Evolutionary conservation across 2,329 filamentous ascomycete genomes (phyloP), one percentile per base, ranked within the genome.

Genomic region (Phialophora verrucosa): DNA sequence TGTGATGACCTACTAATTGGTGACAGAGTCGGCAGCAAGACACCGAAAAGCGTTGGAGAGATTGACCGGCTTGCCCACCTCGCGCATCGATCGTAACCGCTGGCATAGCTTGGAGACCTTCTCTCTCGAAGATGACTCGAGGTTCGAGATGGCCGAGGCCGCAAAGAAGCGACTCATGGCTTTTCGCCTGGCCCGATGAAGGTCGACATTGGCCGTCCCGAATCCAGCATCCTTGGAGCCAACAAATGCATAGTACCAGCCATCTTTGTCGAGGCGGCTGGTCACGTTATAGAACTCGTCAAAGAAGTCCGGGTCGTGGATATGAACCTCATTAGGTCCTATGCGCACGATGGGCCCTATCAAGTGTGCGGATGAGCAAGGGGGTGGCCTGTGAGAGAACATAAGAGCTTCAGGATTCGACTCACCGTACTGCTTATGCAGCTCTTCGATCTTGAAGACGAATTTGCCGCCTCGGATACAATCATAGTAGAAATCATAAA

Each of bases 401-500:
- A 6, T 4, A 42, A 31, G 32, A 42, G 11, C 17, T 35, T n/a
- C 23, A 51, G 23, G 2, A 12, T 77, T 14, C n/a, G 17, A n/a
- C 66, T 69, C 58, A 70, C 77, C 78, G 70, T 79, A 79, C 73
- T 71, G 53, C 53, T 74, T 66, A 63, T 79, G 78, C 57, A 79
- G 68, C 44, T 77, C 72, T 27, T 76, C 68, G 29, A 79, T 75
- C 66, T 78, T 73, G 66, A 76, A 78, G 14, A 75, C 70, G 65
- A 76, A 79, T 65, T 73, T 73, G 31, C 77, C 77, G 14, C 62
- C 57, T 12, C 69, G 61, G 17, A 76, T 65, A n/a, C 75, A 71
- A 63, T 78, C 75, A 66, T 69, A 69, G 64, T 71, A 71, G 63
- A 69, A 73, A 25, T 57, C 87, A 88, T 73, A 69, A 20, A 69